These are phyloP conservation scores for Cyathus striatus DNA, from an alignment of 768 basidiomycete genomes.

Conservation along the genomic window DNA sequence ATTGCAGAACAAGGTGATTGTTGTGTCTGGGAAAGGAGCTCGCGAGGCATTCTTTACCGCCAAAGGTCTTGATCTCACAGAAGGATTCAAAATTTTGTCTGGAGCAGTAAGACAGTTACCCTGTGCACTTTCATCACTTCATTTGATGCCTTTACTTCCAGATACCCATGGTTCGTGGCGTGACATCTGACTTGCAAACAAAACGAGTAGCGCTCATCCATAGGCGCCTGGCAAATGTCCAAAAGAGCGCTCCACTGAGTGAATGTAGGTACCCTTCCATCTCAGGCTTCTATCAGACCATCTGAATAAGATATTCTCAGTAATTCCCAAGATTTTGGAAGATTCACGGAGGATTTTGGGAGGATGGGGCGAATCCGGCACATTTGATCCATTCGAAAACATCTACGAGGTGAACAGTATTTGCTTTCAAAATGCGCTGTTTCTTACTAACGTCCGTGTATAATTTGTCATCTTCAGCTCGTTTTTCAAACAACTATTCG, in stretches of 20 bases:
- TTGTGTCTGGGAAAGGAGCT: slow-evolving; percentile 69
- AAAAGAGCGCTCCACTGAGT: slow-evolving; percentile 56
- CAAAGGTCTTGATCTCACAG: slow-evolving; percentile 68
- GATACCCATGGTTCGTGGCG: slow-evolving; percentile 74
- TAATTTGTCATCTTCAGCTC: slow-evolving; percentile 38
- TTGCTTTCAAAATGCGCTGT: slow-evolving; percentile 3
- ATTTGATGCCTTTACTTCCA: slow-evolving; percentile 22
- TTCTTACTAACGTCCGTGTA: too few species aligned
- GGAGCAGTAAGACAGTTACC: slow-evolving; percentile 55
- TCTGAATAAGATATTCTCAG: slow-evolving; percentile 26
- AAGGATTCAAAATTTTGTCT: slow-evolving; percentile 76
- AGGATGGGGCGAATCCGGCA: slow-evolving; percentile 60
- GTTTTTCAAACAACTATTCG: slow-evolving; percentile 73
- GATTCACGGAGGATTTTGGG: slow-evolving; percentile 60
- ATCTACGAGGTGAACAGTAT: slow-evolving; percentile 53
- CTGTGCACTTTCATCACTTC: slow-evolving; percentile 10
- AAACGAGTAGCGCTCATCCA: slow-evolving; percentile 61
- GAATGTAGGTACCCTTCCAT: slow-evolving; percentile 40
- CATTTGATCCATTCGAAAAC: slow-evolving; percentile 69
- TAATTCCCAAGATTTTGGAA: slow-evolving; percentile 59
- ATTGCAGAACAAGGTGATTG: slow-evolving; percentile 63
- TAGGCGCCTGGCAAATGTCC: slow-evolving; percentile 61
- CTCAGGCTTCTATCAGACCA: slow-evolving; percentile 6
- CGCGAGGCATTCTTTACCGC: slow-evolving; percentile 66
- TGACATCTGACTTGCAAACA: slow-evolving; percentile 66